Percentiles rank a stretch among this genome's conserved stretches.
Conservation (phyloP, 352 stramenopile species). For the Phytophthora multivora region DNA sequence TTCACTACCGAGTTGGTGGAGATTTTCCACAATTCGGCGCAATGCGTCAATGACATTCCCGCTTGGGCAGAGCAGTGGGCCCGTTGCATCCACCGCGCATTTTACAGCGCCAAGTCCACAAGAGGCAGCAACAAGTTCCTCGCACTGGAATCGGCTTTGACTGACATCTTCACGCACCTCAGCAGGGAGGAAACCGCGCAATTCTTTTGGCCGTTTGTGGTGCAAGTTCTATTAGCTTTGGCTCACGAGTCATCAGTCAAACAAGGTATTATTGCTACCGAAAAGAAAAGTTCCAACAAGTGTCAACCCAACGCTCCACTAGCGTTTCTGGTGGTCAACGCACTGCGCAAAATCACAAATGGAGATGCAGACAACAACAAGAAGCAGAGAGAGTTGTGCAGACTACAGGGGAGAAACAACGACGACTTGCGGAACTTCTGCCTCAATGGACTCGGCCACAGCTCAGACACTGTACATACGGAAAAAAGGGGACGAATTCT, state of each 20-base stretch:
- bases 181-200: not conserved
- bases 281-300: slow-evolving; percentile 42
- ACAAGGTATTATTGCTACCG: not conserved
- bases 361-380: not conserved
- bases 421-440: slow-evolving; percentile 42
- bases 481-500: not conserved
- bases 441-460: slow-evolving; percentile 14
- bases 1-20: not conserved
- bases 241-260: slow-evolving; percentile 9
- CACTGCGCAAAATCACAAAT: slow-evolving; percentile 42
- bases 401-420: slow-evolving; percentile 31
- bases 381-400: slow-evolving; percentile 13
- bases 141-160: slow-evolving; percentile 44
- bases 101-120: slow-evolving; percentile 29
- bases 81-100: slow-evolving; percentile 29
- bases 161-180: slow-evolving; percentile 28
- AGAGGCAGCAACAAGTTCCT: slow-evolving; percentile 57
- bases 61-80: slow-evolving; percentile 22
- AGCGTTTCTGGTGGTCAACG: slow-evolving; percentile 59
- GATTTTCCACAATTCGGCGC: slow-evolving; percentile 3
- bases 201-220: slow-evolving; percentile 48
- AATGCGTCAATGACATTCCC: not conserved
- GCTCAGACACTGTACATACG: slow-evolving; percentile 19
- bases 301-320: slow-evolving; percentile 54
- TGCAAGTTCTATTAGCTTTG: slow-evolving; percentile 44